Conservation (phyloP, 192 early-diverging fungal species). For the Oehlia diaphana region DNA sequence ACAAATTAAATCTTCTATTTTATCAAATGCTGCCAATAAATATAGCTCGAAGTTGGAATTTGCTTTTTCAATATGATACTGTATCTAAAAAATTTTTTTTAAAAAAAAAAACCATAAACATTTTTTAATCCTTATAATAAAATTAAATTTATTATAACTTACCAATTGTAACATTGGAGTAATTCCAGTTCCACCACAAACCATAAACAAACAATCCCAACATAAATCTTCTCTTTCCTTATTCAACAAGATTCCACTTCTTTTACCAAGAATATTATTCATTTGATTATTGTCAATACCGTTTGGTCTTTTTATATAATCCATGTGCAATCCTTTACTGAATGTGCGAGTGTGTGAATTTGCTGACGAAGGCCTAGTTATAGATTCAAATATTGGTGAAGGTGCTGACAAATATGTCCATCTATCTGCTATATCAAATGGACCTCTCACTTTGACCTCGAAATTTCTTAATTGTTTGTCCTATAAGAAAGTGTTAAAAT, state of each 20-base stretch:
- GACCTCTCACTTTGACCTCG: constrained; percentile 18
- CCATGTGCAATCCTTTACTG: not conserved
- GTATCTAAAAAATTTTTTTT: not conserved
- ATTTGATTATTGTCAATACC: not conserved
- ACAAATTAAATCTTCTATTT: not conserved
- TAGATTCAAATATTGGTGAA: not conserved
- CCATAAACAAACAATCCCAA: constrained; percentile 56
- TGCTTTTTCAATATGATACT: not conserved
- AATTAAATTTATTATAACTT: not conserved
- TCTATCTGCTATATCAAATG: constrained; percentile 27
- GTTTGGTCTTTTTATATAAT: not conserved
- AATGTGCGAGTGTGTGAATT: not conserved
- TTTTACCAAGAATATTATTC: not conserved
- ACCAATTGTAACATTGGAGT: constrained; percentile 85
- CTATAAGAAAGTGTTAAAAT: not conserved
- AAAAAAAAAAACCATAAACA: not conserved
- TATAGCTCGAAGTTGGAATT: not conserved
- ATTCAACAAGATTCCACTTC: constrained; percentile 15
- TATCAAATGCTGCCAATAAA: not conserved
- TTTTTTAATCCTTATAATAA: not conserved
- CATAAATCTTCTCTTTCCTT: not conserved
- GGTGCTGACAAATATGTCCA: not conserved
- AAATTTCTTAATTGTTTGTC: constrained; percentile 22
- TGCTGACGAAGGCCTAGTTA: not conserved
- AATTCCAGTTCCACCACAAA: constrained; percentile 91